phyloP scores from a whole-genome alignment of 140 eudicot genomes.

The Oenanthe javanica region DNA sequence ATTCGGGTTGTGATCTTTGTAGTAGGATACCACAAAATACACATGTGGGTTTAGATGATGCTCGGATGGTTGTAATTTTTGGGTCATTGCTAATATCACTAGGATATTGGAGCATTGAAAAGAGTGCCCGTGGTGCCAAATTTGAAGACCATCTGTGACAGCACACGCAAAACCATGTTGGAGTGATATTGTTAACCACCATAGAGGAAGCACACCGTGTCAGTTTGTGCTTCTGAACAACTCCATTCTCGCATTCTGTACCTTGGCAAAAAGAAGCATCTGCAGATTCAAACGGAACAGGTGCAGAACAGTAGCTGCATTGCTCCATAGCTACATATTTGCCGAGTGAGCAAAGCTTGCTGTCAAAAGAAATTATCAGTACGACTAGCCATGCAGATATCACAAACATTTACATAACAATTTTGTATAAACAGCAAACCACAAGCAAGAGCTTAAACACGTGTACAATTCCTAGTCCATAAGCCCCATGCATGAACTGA shows the following conservation, averaged over 20 bases:
- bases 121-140: conserved; percentile 51
- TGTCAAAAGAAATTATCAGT: conserved; percentile 10
- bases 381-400: neutral
- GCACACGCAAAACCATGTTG: conserved; percentile 71
- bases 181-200: conserved; percentile 53
- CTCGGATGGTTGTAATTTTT: conserved; percentile 4
- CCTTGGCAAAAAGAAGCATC: conserved; percentile 57
- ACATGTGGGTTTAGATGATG: conserved; percentile 43
- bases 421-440: neutral
- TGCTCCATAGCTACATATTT: conserved; percentile 40
- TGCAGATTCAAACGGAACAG: conserved; percentile 62
- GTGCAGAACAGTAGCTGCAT: conserved; percentile 65
- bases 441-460: neutral
- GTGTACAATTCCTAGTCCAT: neutral
- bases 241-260: conserved; percentile 16
- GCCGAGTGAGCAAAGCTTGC: conserved; percentile 16
- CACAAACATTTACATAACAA: neutral
- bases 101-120: conserved; percentile 40
- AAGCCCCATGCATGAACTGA: neutral
- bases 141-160: conserved; percentile 54
- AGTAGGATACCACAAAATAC: conserved; percentile 92
- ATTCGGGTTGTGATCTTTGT: conserved; percentile 58
- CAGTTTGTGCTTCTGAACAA: conserved; percentile 38
- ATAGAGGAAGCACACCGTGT: conserved; percentile 66
- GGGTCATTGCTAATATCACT: conserved; percentile 20